phyloP scores from a whole-genome alignment of 371 early-diverging fungal species.

The Haplosporangium sp. region DNA sequence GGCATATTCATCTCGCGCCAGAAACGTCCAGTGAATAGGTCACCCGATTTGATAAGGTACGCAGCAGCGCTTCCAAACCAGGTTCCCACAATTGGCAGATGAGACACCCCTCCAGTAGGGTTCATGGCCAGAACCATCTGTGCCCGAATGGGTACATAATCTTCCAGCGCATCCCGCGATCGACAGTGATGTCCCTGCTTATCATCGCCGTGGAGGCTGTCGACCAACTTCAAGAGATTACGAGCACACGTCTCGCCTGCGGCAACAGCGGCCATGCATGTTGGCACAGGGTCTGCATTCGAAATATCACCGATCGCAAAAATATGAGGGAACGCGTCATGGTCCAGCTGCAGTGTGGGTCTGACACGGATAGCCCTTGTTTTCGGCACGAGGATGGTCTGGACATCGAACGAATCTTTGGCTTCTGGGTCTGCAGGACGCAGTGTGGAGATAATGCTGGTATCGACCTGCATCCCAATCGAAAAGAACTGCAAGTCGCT shows the following conservation, averaged over 20 bases:
- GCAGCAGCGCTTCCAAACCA: slow-evolving; percentile 29
- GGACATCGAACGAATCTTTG: not conserved
- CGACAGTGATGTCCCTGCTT: slow-evolving; percentile 16
- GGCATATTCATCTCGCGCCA: slow-evolving; percentile 45
- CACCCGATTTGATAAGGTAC: slow-evolving; percentile 25
- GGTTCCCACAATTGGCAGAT: slow-evolving; percentile 36
- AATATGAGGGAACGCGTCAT: slow-evolving; percentile 65
- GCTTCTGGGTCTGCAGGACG: slow-evolving; percentile 22
- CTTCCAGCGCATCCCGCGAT: slow-evolving; percentile 27
- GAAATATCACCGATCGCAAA: slow-evolving; percentile 79
- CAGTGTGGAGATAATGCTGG: slow-evolving; percentile 56
- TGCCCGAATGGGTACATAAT: slow-evolving; percentile 16
- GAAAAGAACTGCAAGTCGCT: slow-evolving; percentile 62
- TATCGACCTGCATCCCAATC: slow-evolving; percentile 59
- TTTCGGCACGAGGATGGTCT: slow-evolving; percentile 36
- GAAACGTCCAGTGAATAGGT: slow-evolving; percentile 27
- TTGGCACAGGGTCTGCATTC: slow-evolving; percentile 57
- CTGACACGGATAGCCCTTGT: slow-evolving; percentile 63
- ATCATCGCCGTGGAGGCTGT: not conserved
- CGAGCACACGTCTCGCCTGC: slow-evolving; percentile 33
- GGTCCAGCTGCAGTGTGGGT: slow-evolving; percentile 71
- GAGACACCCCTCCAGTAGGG: slow-evolving; percentile 35
- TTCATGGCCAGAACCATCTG: slow-evolving; percentile 47
- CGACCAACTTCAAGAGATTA: slow-evolving; percentile 35
- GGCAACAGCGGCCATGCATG: slow-evolving; percentile 28